Base-by-base conservation (phyloP, 1,139 yeast genomes). In the Diutina rugosa region DNA sequence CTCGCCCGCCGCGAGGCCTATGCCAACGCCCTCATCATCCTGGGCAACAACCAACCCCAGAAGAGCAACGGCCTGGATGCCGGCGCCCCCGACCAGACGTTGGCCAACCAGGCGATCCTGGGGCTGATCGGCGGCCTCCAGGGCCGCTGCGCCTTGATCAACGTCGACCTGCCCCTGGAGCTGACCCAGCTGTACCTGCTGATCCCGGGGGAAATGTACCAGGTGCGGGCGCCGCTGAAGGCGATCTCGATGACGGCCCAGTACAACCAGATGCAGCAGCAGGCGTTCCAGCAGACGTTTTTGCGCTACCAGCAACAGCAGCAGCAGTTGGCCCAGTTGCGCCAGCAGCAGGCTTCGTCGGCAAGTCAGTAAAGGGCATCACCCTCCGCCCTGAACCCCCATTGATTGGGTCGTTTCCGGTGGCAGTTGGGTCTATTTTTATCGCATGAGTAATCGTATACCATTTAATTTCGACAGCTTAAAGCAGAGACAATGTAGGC, bases 1-100 rank as follows among this genome's bases (percentile, higher is more conserved):
- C 76, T 90, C 60, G 80, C 90, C 60, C 87, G 89, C 85, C 78
- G 97, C 62, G 93, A 87, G 66, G 84, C 86, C 76, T 85, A 86
- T 70, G 90, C 91, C 3, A 76, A 79, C 61, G 82, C 84, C 2
- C 71, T 81, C 29, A 72, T 82, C 32, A 61, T 63, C 56, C 54
- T 63, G 56, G 53, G 41, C 21, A 49, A 49, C 16, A 49, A 30
- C 53, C 41, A 32, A 8, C 44, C n/a, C 8, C 53, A 49, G 44
- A 49, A 49, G 29, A 38, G 18, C 6, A 21, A 30, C 14, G 44
- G 32, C 12, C 28, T 21, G 28, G 35, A 29, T 59, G 58, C 57
- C 65, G 58, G 56, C 63, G 41, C n/a, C 1, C 64, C 59, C 32
- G 78, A 73, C 48, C 77, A 72, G 60, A 76, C 79, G 1, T 69